Conservation (phyloP, 2,329 filamentous ascomycete species). For the Beauveria sp. region DNA sequence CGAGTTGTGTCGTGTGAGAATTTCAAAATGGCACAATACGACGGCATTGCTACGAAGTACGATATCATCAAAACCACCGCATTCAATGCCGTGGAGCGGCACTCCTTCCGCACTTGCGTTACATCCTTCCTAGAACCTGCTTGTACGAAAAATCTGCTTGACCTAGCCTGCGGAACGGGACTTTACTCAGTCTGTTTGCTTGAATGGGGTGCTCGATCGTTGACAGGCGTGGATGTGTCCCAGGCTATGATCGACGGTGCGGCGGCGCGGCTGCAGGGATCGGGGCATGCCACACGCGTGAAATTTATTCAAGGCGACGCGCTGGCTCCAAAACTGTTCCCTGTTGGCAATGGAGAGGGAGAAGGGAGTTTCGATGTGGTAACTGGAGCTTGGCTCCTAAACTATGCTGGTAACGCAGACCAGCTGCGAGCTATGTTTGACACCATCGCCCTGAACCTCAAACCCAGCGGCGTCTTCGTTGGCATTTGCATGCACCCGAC, state of each 20-base stretch:
- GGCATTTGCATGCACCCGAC: slow-evolving; percentile 9
- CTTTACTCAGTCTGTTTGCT: slow-evolving; percentile 7
- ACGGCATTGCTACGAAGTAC: neutral
- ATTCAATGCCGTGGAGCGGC: neutral
- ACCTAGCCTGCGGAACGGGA: slow-evolving; percentile 10
- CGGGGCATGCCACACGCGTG: too few species aligned
- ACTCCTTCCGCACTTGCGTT: neutral
- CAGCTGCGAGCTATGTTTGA: slow-evolving; percentile 12
- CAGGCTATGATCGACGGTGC: neutral
- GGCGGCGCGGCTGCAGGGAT: neutral
- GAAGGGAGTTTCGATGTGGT: slow-evolving; percentile 1
- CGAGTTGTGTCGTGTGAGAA: too few species aligned
- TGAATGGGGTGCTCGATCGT: slow-evolving; percentile 1
- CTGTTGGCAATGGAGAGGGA: neutral
- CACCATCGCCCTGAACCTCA: slow-evolving; percentile 11
- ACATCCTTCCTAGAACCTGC: neutral
- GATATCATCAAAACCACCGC: neutral
- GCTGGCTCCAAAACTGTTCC: neutral
- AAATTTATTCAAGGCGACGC: neutral
- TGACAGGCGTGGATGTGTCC: slow-evolving; percentile 7
- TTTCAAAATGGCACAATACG: neutral
- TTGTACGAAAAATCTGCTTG: neutral
- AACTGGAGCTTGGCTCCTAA: slow-evolving; percentile 12
- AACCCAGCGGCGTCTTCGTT: slow-evolving; percentile 9
- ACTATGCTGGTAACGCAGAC: slow-evolving; percentile 3